Evolutionary conservation across 805 yeast species (phyloP).

Genomic region (Ogataea parapolymorpha): DNA sequence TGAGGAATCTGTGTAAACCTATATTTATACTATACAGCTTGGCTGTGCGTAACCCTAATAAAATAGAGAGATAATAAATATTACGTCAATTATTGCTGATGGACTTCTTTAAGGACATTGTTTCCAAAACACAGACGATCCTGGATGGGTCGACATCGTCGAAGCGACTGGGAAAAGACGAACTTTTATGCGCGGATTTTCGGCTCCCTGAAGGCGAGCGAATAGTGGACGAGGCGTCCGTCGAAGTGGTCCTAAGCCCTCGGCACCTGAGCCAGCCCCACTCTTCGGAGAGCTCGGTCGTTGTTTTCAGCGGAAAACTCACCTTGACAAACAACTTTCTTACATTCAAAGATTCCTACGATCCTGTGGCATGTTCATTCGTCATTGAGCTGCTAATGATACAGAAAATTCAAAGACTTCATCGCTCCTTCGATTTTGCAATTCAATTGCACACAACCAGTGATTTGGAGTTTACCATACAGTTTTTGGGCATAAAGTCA

Average conservation of each 20-base stretch:
- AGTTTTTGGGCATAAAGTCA: slow-evolving; percentile 74
- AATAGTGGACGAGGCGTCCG: slow-evolving; percentile 62
- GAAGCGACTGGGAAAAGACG: slow-evolving; percentile 59
- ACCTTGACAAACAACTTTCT: slow-evolving; percentile 72
- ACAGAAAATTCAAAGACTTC: slow-evolving; percentile 81
- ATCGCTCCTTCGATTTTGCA: slow-evolving; percentile 75
- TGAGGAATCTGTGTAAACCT: slow-evolving; percentile 4
- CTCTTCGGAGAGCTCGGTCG: slow-evolving; percentile 5
- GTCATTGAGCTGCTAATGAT: slow-evolving; percentile 72
- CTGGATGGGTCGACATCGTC: slow-evolving; percentile 38
- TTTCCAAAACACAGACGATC: slow-evolving; percentile 45
- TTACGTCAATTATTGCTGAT: slow-evolving; percentile 17
- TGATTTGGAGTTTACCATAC: slow-evolving; percentile 59
- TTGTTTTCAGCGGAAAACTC: slow-evolving; percentile 48
- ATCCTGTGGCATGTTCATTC: slow-evolving; percentile 64
- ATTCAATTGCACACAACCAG: slow-evolving; percentile 67
- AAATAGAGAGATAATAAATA: not conserved
- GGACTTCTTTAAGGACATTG: slow-evolving; percentile 50
- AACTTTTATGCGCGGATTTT: slow-evolving; percentile 63
- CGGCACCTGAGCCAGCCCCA: slow-evolving; percentile 10
- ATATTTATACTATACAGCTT: not conserved
- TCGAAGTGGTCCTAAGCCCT: slow-evolving; percentile 45
- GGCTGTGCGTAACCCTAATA: slow-evolving; percentile 6
- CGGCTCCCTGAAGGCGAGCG: slow-evolving; percentile 69
- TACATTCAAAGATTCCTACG: slow-evolving; percentile 69